A percentile compares a stretch with the other conserved stretches of the same genome.
Conservation (phyloP, 805 yeast species). For the Sugiyamaella americana region DNA sequence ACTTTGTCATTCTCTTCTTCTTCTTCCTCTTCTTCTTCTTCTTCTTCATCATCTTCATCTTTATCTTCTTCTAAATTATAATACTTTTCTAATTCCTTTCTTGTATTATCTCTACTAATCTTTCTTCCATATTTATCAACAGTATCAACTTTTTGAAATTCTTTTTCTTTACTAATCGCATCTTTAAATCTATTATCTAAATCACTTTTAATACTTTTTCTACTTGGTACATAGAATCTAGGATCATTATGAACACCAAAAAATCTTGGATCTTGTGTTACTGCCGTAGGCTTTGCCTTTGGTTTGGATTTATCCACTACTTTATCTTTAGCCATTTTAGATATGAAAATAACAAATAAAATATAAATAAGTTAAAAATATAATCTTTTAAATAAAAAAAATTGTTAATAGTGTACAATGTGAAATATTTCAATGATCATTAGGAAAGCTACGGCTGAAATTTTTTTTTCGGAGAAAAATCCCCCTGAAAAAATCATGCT, state of each 20-base stretch:
- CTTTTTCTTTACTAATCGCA: slow-evolving; percentile 50
- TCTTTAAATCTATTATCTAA: slow-evolving; percentile 82
- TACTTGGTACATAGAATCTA: slow-evolving; percentile 69
- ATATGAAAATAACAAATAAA: no score
- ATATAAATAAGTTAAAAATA: no score
- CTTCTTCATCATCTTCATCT: slow-evolving; percentile 26
- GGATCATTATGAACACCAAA: slow-evolving; percentile 79
- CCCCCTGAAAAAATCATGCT: no score
- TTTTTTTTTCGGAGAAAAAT: no score
- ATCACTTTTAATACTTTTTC: slow-evolving; percentile 63
- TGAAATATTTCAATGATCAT: no score
- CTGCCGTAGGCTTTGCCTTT: slow-evolving; percentile 23
- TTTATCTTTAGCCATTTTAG: not conserved
- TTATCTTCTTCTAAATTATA: slow-evolving; percentile 47
- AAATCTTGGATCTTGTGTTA: slow-evolving; percentile 69
- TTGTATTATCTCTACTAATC: slow-evolving; percentile 41
- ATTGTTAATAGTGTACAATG: no score
- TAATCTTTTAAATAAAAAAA: no score
- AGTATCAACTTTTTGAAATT: slow-evolving; percentile 50
- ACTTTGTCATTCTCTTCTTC: not conserved
- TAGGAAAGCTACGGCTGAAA: no score
- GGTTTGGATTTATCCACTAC: not conserved
- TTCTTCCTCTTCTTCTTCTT: slow-evolving; percentile 22
- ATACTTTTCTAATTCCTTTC: slow-evolving; percentile 55
- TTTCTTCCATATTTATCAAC: slow-evolving; percentile 88